Evolutionary conservation across 176 grass and related monocot species (phyloP), one percentile per base, ranked within the genome.

Genomic region (Juncus inflexus): DNA sequence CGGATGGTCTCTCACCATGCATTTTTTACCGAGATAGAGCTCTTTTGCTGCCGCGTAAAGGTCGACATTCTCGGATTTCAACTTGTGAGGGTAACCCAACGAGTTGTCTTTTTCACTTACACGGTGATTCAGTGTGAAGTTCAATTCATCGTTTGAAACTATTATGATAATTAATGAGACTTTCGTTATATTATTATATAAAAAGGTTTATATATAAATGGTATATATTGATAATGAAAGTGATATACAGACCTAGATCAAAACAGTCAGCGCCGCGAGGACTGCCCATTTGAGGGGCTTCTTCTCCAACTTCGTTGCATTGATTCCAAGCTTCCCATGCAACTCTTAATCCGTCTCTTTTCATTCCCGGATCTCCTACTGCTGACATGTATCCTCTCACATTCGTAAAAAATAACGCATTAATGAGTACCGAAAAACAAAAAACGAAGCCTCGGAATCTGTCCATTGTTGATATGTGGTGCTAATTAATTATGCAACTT

Each of bases 241-340:
- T 47, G 43, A 47, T 9, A 47, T 35, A 85, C 10, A 3, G 4
- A 95, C 91, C 74, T 19, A 96, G 77, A 61, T 90, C 84, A 53
- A 90, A 90, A 87, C 91, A 96, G 65, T 96, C 91, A 50, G 87
- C 91, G 62, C 79, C 64, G 69, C 91, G 87, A 4, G 91, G 91
- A 75, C 87, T 96, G 74, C 87, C 87, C 84, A 91, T 96, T 42
- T 63, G 67, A 63, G 84, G 79, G 3, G 91, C 84, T 68, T 96
- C 91, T 28, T 39, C 51, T 12, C 91, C 91, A 38, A 96, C 91
- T 87, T 96, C 91, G 47, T 96, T 96, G 73, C 91, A 96, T 67
- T 90, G 90, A 64, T 90, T 90, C 91, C 87, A 96, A 39, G 87
- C 91, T 62, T 96, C 91, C 84, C 85, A 88, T 5, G 87, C 87